Evolutionary conservation across 352 stramenopile genomes (phyloP), one percentile per base, ranked within the genome.

Genomic region (Pythium myriotylum): DNA sequence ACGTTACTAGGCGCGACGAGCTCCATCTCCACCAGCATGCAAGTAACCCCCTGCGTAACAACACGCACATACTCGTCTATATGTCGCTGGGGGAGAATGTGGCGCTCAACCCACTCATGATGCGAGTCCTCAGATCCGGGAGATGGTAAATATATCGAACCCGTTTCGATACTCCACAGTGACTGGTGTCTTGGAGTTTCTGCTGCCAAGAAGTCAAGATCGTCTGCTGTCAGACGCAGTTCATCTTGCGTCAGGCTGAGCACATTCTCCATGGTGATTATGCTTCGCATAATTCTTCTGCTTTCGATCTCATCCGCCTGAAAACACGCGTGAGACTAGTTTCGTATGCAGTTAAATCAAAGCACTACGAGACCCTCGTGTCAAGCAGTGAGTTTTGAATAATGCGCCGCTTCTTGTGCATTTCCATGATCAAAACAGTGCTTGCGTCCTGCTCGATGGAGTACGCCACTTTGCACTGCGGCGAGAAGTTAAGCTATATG

Each of bases 401-500:
- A 26, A 86, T 65, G 20, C 79, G 67, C 16, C 79, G 77, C 60
- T 89, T 91, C 54, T 77, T 84, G 69, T 91, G 81, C 73, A 89
- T 89, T 47, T 91, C 79, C 13, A 77, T 57, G 27, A 86, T 54
- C 22, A 91, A 63, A n/a, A 73, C 58, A 9, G 75, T 69, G 20
- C 62, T 59, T 1, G 76, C 63, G 13, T 81, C 64, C 41, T 66
- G 58, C 64, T 82, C 77, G 20, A 88, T 55, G 8, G 72, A 62
- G 45, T 81, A 79, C n/a, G 57, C 68, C 16, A 89, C 62, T 45
- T 91, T 91, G 35, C 77, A 91, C 81, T 91, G 29, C 29, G 29
- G 29, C 29, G 29, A 35, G n/a, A n/a, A n/a, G n/a, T n/a, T n/a
- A n/a, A n/a, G n/a, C n/a, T n/a, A n/a, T n/a, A n/a, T n/a, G n/a